Base-by-base conservation (phyloP, 177 flowering plant genomes). In the Vitis hybrid region DNA sequence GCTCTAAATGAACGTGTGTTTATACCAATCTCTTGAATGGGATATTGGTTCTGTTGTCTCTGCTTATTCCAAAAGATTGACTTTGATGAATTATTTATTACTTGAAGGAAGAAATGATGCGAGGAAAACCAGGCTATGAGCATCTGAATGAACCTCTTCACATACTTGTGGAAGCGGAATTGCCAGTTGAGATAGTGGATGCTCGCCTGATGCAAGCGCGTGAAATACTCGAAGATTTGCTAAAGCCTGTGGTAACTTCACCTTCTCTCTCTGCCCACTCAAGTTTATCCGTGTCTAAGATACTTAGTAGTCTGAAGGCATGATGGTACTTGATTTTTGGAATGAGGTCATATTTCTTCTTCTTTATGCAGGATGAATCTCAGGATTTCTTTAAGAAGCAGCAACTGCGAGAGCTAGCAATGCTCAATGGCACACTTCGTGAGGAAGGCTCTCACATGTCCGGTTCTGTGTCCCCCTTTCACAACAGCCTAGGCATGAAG, bases 81-180 rank as follows among this genome's bases (percentile, higher is more conserved):
- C 31, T 55, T 29, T 29, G 14, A 39, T 62, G 2, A 39, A 51
- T 63, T 62, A 1, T 63, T 59, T 62, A 12, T 64, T 45, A 65
- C 3, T 62, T 75, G 65, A 19, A 95, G 99, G 99, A 95, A 79
- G 99, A 93, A 55, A 85, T 93, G 89, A 87, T 95, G 98, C 85
- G 99, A 62, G 99, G 98, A 29, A 93, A 93, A 78, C 98, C 92
- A 0, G 99, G 99, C 18, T 95, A 86, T 75, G 99, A 95, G 75
- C 99, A 95, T 85, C 78, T 95, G 74, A 91, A 91, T 80, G 99
- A 95, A 75, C 99, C 99, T 58, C 96, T 95, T 49, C 98, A 95
- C 70, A 80, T 95, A 62, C 85, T 95, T n/a, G 92, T 95, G 56
- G 99, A 95, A 85, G 99, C 93, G 22, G 99, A 95, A 75, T 70